These are phyloP conservation scores for Crithidia acanthocephali DNA, from an alignment of 208 protist genomes.

Conservation along the genomic window DNA sequence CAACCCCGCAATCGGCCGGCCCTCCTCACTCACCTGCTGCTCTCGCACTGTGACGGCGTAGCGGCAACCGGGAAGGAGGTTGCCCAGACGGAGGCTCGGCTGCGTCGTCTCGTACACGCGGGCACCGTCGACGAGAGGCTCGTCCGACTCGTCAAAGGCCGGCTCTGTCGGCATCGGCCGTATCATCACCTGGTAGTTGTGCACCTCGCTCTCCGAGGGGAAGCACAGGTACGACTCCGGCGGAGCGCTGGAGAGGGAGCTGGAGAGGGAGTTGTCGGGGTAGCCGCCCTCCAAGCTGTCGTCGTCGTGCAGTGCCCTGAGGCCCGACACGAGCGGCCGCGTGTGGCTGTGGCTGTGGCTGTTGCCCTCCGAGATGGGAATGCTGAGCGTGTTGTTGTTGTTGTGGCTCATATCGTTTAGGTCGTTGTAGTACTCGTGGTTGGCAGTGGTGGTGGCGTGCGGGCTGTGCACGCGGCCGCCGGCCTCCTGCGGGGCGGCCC, in stretches of 20 bases:
- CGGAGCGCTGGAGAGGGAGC: constrained; percentile 5
- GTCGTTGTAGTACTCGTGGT: constrained; percentile 1
- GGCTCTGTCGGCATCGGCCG: constrained; percentile 66
- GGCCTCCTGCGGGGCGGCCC: constrained; percentile 4
- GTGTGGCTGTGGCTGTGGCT: constrained; percentile 5
- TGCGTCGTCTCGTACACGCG: constrained; percentile 92
- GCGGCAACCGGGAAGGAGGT: constrained; percentile 80
- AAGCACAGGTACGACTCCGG: constrained; percentile 66
- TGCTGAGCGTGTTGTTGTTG: constrained; percentile 14
- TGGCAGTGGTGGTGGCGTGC: not conserved
- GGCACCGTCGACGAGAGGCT: constrained; percentile 81
- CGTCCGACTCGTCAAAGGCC: constrained; percentile 79
- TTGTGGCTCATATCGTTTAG: constrained; percentile 8
- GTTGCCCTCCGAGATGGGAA: constrained; percentile 13
- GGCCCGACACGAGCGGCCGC: constrained; percentile 13
- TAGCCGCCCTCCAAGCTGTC: constrained; percentile 20
- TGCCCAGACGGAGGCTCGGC: constrained; percentile 77
- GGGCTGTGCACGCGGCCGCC: constrained; percentile 1
- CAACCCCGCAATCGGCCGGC: constrained; percentile 45
- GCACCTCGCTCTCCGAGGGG: constrained; percentile 61
- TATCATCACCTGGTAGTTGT: constrained; percentile 92
- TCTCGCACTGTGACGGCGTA: constrained; percentile 87
- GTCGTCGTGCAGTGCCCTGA: not conserved
- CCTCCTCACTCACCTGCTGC: constrained; percentile 71
- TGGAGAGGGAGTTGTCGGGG: constrained; percentile 18